Evolutionary conservation across 2,329 filamentous ascomycete genomes (phyloP).

Genomic region (Phialophora verrucosa): DNA sequence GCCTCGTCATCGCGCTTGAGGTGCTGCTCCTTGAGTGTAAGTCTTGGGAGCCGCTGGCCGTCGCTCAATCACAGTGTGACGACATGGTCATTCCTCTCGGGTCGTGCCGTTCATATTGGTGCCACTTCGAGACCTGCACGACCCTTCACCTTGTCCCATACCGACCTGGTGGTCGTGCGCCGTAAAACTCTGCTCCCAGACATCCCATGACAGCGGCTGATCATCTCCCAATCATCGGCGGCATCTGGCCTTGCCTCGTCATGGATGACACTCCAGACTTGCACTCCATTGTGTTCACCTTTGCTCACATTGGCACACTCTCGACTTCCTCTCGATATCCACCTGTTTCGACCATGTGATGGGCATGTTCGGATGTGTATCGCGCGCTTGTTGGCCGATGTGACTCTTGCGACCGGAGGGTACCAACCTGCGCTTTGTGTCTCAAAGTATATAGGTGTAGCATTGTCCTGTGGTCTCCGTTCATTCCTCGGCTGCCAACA

Average conservation of each 20-base stretch:
- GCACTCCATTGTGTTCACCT: neutral
- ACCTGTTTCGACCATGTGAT: constrained; percentile 11
- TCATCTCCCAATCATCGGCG: neutral
- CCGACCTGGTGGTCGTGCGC: neutral
- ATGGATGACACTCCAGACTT: neutral
- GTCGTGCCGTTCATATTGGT: constrained; percentile 8
- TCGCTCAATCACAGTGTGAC: constrained; percentile 6
- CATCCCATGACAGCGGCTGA: constrained; percentile 1
- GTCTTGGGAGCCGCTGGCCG: neutral
- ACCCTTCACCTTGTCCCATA: neutral
- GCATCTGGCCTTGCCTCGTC: neutral
- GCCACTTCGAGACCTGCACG: neutral
- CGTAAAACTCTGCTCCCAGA: neutral
- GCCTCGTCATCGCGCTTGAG: neutral
- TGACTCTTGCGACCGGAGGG: neutral
- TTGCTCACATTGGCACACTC: neutral
- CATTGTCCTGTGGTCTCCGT: constrained; percentile 3
- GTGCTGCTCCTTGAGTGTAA: neutral
- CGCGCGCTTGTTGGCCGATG: neutral
- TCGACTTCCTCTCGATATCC: neutral
- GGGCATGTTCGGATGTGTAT: constrained; percentile 8
- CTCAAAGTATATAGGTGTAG: constrained; percentile 1
- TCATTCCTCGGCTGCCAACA: neutral
- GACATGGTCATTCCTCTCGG: neutral
- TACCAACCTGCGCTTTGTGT: neutral